Conservation (phyloP, 495 filamentous ascomycete species). For the Daldinia caldariorum region DNA sequence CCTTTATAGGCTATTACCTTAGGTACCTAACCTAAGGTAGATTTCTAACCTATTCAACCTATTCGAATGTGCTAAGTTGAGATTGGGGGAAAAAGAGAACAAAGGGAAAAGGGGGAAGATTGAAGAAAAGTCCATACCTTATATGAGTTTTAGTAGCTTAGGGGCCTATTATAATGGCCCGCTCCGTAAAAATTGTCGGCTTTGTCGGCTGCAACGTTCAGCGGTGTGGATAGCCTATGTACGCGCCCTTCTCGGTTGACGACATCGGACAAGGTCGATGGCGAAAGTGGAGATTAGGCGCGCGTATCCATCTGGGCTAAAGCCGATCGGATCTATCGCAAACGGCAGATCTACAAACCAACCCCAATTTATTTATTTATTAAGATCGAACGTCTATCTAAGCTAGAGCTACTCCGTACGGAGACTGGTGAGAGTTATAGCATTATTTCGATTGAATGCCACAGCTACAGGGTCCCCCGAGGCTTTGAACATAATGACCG, state of each 20-base stretch:
- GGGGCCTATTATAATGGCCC: background rate
- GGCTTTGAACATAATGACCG: background rate
- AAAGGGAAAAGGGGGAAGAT: background rate
- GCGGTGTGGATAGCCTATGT: background rate
- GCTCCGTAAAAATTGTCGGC: constrained; percentile 9
- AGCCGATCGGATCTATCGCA: constrained; percentile 20
- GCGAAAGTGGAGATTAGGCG: constrained; percentile 15
- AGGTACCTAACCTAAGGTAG: background rate
- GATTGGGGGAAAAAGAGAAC: no score
- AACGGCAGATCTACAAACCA: constrained; percentile 25
- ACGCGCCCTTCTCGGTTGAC: constrained; percentile 25
- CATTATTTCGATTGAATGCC: background rate
- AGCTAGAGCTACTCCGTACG: background rate
- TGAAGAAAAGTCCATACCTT: background rate
- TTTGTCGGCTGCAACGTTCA: background rate
- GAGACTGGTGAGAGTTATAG: background rate
- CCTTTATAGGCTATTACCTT: background rate
- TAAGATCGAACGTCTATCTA: no score
- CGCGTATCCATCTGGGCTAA: constrained; percentile 15
- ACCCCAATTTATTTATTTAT: no score
- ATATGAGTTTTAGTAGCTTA: constrained; percentile 1
- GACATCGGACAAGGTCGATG: constrained; percentile 32
- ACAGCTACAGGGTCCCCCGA: background rate
- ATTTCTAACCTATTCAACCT: no score
- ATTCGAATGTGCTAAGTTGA: background rate